phyloP scores from a whole-genome alignment of 176 grass and related monocot genomes.

The Olyra latifolia region DNA sequence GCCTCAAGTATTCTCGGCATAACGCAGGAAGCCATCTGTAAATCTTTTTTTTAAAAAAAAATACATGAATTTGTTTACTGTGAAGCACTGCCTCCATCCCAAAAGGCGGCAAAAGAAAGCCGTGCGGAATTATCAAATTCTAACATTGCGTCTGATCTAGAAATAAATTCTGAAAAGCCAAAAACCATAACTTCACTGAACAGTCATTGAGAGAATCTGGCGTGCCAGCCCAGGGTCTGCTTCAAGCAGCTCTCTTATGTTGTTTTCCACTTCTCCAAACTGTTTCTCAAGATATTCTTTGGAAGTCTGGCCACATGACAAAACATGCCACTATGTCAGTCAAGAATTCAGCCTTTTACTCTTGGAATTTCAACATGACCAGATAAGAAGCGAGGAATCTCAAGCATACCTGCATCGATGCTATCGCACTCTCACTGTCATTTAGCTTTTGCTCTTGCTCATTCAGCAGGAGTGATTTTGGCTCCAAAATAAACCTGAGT shows the following conservation, averaged over 20 bases:
- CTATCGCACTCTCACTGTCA: conserved; percentile 67
- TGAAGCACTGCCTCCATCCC: not conserved
- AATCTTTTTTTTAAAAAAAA: not conserved
- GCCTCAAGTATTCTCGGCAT: not conserved
- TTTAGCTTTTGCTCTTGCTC: conserved; percentile 89
- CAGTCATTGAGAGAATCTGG: conserved; percentile 89
- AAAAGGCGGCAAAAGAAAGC: not conserved
- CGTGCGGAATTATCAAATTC: not conserved
- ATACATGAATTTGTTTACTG: not conserved
- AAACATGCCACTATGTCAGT: not conserved
- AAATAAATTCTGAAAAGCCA: not conserved
- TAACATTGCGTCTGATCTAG: not conserved
- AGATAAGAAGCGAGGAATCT: not conserved
- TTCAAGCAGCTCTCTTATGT: conserved; percentile 80
- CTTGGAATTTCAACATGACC: not conserved
- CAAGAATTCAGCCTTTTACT: not conserved
- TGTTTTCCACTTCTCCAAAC: conserved; percentile 76
- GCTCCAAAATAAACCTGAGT: conserved; percentile 92
- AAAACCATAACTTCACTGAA: conserved; percentile 40
- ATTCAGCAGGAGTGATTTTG: conserved; percentile 65
- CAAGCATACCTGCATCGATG: conserved; percentile 69
- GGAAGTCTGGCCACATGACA: conserved; percentile 50
- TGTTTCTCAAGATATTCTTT: conserved; percentile 97
- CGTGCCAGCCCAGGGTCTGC: conserved; percentile 79
- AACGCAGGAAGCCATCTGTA: not conserved